Percentiles rank a stretch among this genome's conserved stretches.
phyloP scores from a whole-genome alignment of 805 yeast genomes.

The Naumovozyma castellii region DNA sequence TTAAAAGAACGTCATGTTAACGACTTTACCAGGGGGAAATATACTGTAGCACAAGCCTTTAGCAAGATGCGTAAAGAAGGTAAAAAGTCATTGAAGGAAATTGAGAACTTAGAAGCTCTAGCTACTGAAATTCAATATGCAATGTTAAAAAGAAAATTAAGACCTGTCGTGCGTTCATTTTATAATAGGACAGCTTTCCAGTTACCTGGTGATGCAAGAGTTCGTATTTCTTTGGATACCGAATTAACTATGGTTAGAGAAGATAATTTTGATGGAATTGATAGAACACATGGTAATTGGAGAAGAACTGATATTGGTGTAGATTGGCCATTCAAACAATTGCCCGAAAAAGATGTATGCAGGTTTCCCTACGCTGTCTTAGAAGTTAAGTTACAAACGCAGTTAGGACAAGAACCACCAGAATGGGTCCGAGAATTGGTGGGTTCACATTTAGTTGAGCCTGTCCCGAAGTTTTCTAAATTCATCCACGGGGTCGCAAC shows the following conservation, averaged over 20 bases:
- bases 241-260: slow-evolving; percentile 97
- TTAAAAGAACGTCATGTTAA: slow-evolving; percentile 87
- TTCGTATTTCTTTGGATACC: slow-evolving; percentile 94
- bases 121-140: slow-evolving; percentile 92
- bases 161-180: slow-evolving; percentile 94
- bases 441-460: slow-evolving; percentile 88
- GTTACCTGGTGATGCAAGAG: slow-evolving; percentile 98
- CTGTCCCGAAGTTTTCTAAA: slow-evolving; percentile 95
- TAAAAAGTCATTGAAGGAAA: slow-evolving; percentile 75
- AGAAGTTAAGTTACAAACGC: slow-evolving; percentile 95
- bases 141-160: slow-evolving; percentile 66
- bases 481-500: slow-evolving; percentile 95
- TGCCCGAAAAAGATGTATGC: slow-evolving; percentile 76
- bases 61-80: slow-evolving; percentile 90
- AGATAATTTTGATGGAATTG: slow-evolving; percentile 88
- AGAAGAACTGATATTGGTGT: slow-evolving; percentile 97
- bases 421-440: slow-evolving; percentile 92
- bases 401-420: slow-evolving; percentile 98
- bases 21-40: slow-evolving; percentile 71
- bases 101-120: slow-evolving; percentile 82
- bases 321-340: slow-evolving; percentile 86
- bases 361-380: slow-evolving; percentile 95
- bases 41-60: slow-evolving; percentile 81
- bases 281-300: slow-evolving; percentile 91
- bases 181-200: slow-evolving; percentile 98